Base-by-base conservation (phyloP, 441 rosid species). In the Pelargonium australe region DNA sequence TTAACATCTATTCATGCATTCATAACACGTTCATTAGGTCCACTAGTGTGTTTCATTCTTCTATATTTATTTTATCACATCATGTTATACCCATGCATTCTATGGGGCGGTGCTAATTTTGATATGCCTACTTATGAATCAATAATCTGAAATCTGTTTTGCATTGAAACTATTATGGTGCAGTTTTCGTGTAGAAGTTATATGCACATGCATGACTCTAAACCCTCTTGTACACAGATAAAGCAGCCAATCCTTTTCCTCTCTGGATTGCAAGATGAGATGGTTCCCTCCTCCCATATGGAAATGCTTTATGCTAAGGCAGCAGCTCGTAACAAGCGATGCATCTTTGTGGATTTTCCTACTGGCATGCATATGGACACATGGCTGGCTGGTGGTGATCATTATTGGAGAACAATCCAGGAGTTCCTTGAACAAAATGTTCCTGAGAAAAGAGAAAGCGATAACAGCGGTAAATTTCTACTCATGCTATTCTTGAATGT, bases 361-460 rank as follows among this genome's bases (percentile, higher is more conserved):
- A 80, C 69, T 70, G 99, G 99, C 72, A 88, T 91, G 97, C 99
- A 95, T 78, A 95, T 95, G 99, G 94, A 91, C 77, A 91, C 99
- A 60, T 95, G 99, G 99, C 73, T 91, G 61, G 66, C 87, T 69
- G 97, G 97, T 73, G 99, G 99, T 51, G 97, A 95, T 65, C 76
- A 75, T 11, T 95, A 95, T 72, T 95, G 99, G 99, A 79, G 68
- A 76, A 87, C 89, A 37, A 72, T 83, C 70, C 84, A 77, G 76
- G 76, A 80, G 70, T 91, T 88, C 72, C 75, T 95, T 53, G 87
- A 72, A 47, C 82, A 86, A 34, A 70, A 85, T 80, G 88, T 81
- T 63, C 82, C 86, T 10, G 89, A 78, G 81, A 76, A 71, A 65
- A 83, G 64, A 67, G 84, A 79, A 64, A 67, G 62, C 43, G 79